Base-by-base conservation (phyloP, 2,329 filamentous ascomycete genomes). In the Paecilomyces sp. region DNA sequence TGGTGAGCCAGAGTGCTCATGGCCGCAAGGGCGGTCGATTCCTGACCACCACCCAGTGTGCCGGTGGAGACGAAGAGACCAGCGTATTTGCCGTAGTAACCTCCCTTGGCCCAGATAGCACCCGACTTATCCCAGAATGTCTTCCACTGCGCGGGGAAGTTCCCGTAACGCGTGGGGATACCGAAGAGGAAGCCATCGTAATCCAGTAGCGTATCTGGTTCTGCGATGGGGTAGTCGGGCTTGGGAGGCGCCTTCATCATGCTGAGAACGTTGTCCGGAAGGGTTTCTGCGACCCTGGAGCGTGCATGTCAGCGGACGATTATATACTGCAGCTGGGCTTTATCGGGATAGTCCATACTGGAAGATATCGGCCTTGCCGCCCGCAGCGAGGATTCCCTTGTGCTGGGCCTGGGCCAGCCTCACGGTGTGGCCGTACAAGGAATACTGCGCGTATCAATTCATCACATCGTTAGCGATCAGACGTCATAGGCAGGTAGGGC, bases 111-210 rank as follows among this genome's bases (percentile, higher is more conserved):
- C 94, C 94, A 97, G 77, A 94, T 89, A 67, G 84, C 82, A 71
- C 93, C 93, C 25, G 91, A 92, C 78, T 85, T 84, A 82, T 99
- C 94, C 90, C 92, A 95, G 74, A 80, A 81, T 57, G 75, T 77
- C 83, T 94, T 97, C 90, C 90, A 97, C 80, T 99, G 94, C 18
- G 88, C 90, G 55, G 93, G 92, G 84, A 96, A 96, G 86, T 95
- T 97, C 69, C 94, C 94, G 80, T 91, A 99, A 66, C 94, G 86
- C 56, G 94, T 99, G 61, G 94, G 94, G 75, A 97, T 94, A 66
- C 94, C 94, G 69, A 97, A 84, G 65, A 99, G 87, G 81, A 97
- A 88, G 66, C 81, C 94, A 71, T 97, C 92, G 80, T 95, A 97
- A 57, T 80, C 64, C 71, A 87, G 84, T 51, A 97, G 86, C 31